Conservation (phyloP, 192 early-diverging fungal species). For the Gryganskiella cystojenkinii region DNA sequence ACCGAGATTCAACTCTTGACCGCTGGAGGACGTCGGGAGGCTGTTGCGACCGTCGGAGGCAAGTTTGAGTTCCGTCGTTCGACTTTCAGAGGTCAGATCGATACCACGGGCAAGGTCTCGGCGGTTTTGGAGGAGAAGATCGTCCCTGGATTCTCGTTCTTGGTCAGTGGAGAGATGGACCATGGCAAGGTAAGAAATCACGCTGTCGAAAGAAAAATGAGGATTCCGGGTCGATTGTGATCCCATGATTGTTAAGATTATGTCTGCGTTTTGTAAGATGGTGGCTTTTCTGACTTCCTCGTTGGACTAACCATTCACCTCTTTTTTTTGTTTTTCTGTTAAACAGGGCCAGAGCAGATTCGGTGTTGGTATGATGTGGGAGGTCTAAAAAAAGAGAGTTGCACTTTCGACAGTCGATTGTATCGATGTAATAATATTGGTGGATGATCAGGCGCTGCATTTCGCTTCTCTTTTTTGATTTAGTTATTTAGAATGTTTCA, state of each 20-base stretch:
- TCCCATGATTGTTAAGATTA: slow-evolving; percentile 19
- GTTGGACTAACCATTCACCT: neutral
- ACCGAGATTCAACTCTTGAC: slow-evolving; percentile 89
- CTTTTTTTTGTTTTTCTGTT: neutral
- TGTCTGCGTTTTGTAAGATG: slow-evolving; percentile 2
- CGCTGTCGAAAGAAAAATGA: neutral
- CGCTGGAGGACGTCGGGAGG: slow-evolving; percentile 82
- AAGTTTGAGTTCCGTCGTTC: slow-evolving; percentile 96
- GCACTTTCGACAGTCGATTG: no score
- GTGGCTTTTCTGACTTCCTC: neutral
- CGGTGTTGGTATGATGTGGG: slow-evolving; percentile 89
- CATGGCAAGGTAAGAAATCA: slow-evolving; percentile 80
- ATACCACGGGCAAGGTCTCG: slow-evolving; percentile 88
- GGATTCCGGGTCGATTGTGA: slow-evolving; percentile 30
- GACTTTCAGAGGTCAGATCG: slow-evolving; percentile 91
- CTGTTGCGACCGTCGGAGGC: slow-evolving; percentile 93
- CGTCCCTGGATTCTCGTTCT: slow-evolving; percentile 91
- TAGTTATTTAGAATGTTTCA: no score
- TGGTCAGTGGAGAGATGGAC: slow-evolving; percentile 94
- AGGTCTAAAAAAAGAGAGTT: slow-evolving; percentile 83
- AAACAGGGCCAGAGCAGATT: slow-evolving; percentile 75
- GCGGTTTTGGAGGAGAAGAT: slow-evolving; percentile 96
- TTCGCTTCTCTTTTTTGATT: no score
- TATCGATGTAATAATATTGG: neutral
- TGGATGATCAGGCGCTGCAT: no score